Evolutionary conservation across 306 rosid species (phyloP).

Genomic region (Trifolium pratense): DNA sequence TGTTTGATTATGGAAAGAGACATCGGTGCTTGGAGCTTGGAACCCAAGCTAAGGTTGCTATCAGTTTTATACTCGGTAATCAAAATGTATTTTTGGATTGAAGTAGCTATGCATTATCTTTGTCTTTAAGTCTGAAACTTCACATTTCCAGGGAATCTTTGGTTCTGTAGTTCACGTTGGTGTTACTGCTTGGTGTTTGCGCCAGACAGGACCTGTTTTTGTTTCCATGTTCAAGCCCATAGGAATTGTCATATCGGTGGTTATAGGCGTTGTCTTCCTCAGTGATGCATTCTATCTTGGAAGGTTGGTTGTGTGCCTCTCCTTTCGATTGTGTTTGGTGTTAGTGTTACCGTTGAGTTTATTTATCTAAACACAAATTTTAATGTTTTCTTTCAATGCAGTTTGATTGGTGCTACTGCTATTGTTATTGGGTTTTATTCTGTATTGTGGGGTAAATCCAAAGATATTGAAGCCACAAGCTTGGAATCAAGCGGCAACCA

Average conservation of each 20-base stretch:
- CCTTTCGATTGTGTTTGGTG: constrained; percentile 13
- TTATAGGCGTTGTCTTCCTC: constrained; percentile 59
- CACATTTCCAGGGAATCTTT: constrained; percentile 57
- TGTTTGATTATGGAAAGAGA: constrained; percentile 71
- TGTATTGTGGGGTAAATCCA: constrained; percentile 86
- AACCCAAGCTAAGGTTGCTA: constrained; percentile 56
- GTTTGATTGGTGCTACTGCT: constrained; percentile 78
- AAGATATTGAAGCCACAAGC: constrained; percentile 53
- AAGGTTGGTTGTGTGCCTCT: constrained; percentile 56
- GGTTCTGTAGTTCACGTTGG: constrained; percentile 82
- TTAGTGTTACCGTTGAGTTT: constrained; percentile 32
- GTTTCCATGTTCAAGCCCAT: constrained; percentile 89
- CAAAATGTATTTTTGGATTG: constrained; percentile 16
- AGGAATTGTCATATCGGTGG: constrained; percentile 74
- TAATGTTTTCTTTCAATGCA: constrained; percentile 50
- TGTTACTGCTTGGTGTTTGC: constrained; percentile 70
- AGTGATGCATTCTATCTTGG: constrained; percentile 86
- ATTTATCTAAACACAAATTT: constrained; percentile 6
- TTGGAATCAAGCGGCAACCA: constrained; percentile 50
- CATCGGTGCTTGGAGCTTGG: constrained; percentile 70
- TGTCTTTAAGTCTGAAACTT: constrained; percentile 32
- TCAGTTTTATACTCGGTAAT: constrained; percentile 80
- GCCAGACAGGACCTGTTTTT: constrained; percentile 80
- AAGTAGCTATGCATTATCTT: constrained; percentile 16
- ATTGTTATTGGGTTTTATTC: constrained; percentile 80